Percentiles rank a stretch among this genome's conserved stretches.
Conservation (phyloP, 2,329 filamentous ascomycete genomes). For the Aspergillus persii region DNA sequence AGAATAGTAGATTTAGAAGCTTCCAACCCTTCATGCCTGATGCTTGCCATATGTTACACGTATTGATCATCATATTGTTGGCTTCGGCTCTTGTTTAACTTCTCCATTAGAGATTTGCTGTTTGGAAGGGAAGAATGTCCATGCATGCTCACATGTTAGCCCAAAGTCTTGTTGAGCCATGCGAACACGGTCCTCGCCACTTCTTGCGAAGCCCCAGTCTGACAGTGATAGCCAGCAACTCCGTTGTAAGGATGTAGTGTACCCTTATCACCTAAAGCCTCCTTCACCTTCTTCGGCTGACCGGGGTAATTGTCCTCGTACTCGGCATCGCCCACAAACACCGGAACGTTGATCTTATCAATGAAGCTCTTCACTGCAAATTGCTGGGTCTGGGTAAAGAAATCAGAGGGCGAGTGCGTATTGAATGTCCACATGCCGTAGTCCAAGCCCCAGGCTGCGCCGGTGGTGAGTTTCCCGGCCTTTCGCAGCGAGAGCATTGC, state of each 20-base stretch:
- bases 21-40: no score
- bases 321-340: neutral
- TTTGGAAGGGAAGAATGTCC: no score
- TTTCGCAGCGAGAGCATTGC: neutral
- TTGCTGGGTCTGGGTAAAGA: neutral
- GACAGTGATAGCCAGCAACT: neutral
- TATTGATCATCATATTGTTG: no score
- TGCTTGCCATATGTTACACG: no score
- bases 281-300: neutral
- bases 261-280: neutral
- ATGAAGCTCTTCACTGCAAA: neutral
- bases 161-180: neutral
- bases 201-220: neutral
- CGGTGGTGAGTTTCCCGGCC: neutral
- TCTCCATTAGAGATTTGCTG: no score
- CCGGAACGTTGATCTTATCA: neutral
- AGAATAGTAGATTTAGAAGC: no score
- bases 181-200: neutral
- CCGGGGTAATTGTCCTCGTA: neutral
- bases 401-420: neutral
- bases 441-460: neutral
- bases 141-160: no score
- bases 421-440: neutral
- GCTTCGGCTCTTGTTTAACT: no score
- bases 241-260: neutral